These are phyloP conservation scores for Pezicula carpinea DNA, from an alignment of 2,329 filamentous ascomycete species.

Conservation along the genomic window DNA sequence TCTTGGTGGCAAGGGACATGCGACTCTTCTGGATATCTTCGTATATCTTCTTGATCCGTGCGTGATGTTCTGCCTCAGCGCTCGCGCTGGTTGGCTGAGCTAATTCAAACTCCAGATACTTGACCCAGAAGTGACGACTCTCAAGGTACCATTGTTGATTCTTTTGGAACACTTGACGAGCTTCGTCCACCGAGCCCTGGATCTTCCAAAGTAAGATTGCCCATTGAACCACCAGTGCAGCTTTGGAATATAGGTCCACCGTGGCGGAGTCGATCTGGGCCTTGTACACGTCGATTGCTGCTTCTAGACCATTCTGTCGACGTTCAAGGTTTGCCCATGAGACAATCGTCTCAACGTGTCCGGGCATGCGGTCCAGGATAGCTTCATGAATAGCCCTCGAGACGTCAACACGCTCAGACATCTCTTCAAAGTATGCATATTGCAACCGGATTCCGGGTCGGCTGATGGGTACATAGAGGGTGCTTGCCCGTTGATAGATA, in stretches of 20 bases:
- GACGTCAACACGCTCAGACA: slow-evolving; percentile 68
- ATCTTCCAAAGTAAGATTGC: slow-evolving; percentile 82
- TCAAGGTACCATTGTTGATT: slow-evolving; percentile 82
- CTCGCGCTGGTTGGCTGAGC: slow-evolving; percentile 68
- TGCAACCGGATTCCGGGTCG: slow-evolving; percentile 79
- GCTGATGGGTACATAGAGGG: slow-evolving; percentile 81
- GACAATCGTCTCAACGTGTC: slow-evolving; percentile 81
- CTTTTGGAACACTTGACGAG: slow-evolving; percentile 75
- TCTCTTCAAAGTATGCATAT: slow-evolving; percentile 94
- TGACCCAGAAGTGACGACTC: slow-evolving; percentile 84
- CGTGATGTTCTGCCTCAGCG: slow-evolving; percentile 59
- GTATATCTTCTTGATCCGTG: slow-evolving; percentile 77
- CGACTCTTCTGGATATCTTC: slow-evolving; percentile 68
- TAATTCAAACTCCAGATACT: slow-evolving; percentile 84
- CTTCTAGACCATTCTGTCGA: slow-evolving; percentile 76
- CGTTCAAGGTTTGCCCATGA: slow-evolving; percentile 84
- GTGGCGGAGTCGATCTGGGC: slow-evolving; percentile 69
- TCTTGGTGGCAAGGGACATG: slow-evolving; percentile 62
- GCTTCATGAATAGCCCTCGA: slow-evolving; percentile 81
- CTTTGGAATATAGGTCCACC: slow-evolving; percentile 75
- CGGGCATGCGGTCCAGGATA: slow-evolving; percentile 71
- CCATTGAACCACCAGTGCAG: slow-evolving; percentile 83
- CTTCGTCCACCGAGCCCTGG: slow-evolving; percentile 75
- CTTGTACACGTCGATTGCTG: slow-evolving; percentile 80
- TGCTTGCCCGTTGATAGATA: slow-evolving; percentile 85